phyloP scores from a whole-genome alignment of 495 filamentous ascomycete genomes.

The Daldinia vernicosa region DNA sequence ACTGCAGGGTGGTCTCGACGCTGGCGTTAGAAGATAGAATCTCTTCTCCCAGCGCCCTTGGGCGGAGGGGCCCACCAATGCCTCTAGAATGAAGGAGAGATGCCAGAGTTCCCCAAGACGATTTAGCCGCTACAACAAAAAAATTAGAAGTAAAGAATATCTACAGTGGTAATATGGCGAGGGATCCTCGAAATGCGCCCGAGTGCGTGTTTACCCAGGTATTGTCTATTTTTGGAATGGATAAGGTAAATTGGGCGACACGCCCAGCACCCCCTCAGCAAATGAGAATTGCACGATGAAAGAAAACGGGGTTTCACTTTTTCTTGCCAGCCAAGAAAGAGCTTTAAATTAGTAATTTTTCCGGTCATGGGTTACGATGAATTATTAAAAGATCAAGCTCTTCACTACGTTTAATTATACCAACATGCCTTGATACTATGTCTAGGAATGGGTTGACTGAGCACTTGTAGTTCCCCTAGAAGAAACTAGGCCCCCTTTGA shows the following conservation, averaged over 20 bases:
- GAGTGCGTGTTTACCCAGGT: constrained; percentile 2
- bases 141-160: constrained; percentile 9
- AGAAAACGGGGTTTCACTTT: constrained; percentile 3
- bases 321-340: constrained; percentile 17
- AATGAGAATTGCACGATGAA: constrained; percentile 13
- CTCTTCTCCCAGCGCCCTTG: constrained; percentile 4
- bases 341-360: constrained; percentile 27
- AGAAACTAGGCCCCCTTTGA: too few species aligned
- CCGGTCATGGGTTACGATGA: constrained; percentile 26
- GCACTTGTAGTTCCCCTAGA: background rate
- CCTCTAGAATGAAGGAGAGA: background rate
- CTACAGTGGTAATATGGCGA: constrained; percentile 9
- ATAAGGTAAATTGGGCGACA: constrained; percentile 17
- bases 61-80: background rate
- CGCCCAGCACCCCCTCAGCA: constrained; percentile 17
- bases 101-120: background rate
- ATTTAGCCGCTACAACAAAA: constrained; percentile 21
- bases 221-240: constrained; percentile 27
- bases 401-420: background rate
- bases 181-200: constrained; percentile 1
- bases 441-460: background rate
- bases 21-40: constrained; percentile 48
- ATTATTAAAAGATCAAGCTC: constrained; percentile 18
- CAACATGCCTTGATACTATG: background rate
- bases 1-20: constrained; percentile 82